Base-by-base conservation (phyloP, 192 early-diverging fungal species). In the Coemansia sp. region DNA sequence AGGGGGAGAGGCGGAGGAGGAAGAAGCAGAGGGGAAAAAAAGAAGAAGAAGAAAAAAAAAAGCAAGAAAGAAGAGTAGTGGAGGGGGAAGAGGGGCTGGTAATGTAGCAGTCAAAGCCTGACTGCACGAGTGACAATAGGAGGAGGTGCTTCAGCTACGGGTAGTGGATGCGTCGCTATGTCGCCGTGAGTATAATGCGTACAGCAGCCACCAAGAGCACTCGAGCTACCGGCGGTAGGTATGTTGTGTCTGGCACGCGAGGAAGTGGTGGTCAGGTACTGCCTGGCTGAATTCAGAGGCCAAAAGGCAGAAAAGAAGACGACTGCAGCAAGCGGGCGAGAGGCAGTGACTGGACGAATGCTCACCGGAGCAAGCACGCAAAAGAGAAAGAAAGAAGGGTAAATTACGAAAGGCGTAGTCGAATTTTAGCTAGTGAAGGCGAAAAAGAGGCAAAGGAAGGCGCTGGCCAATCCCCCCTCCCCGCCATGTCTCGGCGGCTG, bases 21-120 rank as follows among this genome's bases (percentile, higher is more conserved):
- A 32, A 25, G 53, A 40, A 37, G 40, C 51, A 49, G 6, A 64
- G 62, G 19, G 37, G 24, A 66, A 41, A 31, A 39, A 51, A 29
- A 11, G 41, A 59, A 25, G 59, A 40, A 67, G 68, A 65, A 74
- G 40, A 51, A 47, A 29, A 62, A 66, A 71, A 70, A 71, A 47
- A 62, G 37, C 60, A 46, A 59, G 22, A 74, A 43, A 14, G 46
- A 25, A n/a, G 22, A n/a, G n/a, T n/a, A n/a, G n/a, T n/a, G n/a
- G n/a, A n/a, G 46, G 15, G 11, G 15, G 47, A 15, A 29, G 25
- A 9, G 20, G 1, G 29, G 27, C 14, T 25, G 49, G 49, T 29
- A 53, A 31, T 31, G 29, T 14, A 6, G 27, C 49, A 53, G 49
- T 53, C 49, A 32, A 25, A 25, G 32, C 2, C 32, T 35, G 32